A percentile compares a stretch with the other conserved stretches of the same genome.
phyloP scores from a whole-genome alignment of 495 filamentous ascomycete species.

The Halenospora varia region DNA sequence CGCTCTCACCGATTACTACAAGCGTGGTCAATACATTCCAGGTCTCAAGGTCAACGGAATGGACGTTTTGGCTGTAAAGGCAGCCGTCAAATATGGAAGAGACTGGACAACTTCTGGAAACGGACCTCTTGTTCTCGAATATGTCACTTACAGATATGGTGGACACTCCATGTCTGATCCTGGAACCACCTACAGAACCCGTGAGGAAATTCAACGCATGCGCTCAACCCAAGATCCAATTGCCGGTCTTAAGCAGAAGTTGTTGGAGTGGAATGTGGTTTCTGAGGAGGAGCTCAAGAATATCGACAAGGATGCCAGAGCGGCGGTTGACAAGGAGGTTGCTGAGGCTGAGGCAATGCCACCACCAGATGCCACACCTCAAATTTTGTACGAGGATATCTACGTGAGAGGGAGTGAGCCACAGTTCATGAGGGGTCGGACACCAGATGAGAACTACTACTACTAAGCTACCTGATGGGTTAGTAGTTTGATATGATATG shows the following conservation, averaged over 20 bases:
- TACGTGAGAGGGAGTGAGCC: slow-evolving; percentile 93
- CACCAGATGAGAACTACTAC: slow-evolving; percentile 91
- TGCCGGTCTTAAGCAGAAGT: slow-evolving; percentile 94
- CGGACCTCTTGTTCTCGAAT: slow-evolving; percentile 93
- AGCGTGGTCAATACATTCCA: slow-evolving; percentile 99
- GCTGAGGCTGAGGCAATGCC: slow-evolving; percentile 83
- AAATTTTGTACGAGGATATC: slow-evolving; percentile 94
- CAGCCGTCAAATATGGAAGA: slow-evolving; percentile 88
- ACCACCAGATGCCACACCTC: slow-evolving; percentile 65
- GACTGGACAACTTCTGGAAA: slow-evolving; percentile 75
- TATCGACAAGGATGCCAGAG: slow-evolving; percentile 88
- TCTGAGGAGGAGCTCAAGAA: slow-evolving; percentile 95
- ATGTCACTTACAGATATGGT: slow-evolving; percentile 98
- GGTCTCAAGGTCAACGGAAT: slow-evolving; percentile 99
- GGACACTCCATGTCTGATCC: slow-evolving; percentile 99
- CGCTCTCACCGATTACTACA: slow-evolving; percentile 98
- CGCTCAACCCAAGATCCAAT: slow-evolving; percentile 97
- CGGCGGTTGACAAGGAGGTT: slow-evolving; percentile 84
- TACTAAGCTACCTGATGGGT: slow-evolving; percentile 44
- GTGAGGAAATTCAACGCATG: slow-evolving; percentile 99
- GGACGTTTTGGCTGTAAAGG: slow-evolving; percentile 98
- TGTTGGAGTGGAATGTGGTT: slow-evolving; percentile 89
- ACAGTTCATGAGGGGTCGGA: slow-evolving; percentile 82
- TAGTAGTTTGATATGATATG: not conserved
- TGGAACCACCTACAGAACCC: slow-evolving; percentile 97